Evolutionary conservation across 257 asterid genomes (phyloP), one percentile per base, ranked within the genome.

Genomic region (Buddleja alternifolia): DNA sequence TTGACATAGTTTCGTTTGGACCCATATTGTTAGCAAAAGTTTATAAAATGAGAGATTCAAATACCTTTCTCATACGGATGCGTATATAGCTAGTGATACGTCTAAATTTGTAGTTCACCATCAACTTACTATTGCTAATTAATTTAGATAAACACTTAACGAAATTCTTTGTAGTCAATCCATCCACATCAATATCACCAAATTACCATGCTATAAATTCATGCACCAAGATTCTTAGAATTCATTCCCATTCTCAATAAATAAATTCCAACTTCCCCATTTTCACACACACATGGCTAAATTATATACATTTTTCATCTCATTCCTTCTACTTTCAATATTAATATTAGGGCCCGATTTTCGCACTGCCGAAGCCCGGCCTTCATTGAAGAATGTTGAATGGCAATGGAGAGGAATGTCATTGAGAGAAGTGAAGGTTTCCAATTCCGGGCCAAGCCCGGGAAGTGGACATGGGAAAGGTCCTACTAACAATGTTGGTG

Each of bases 201-300:
- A 34, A 46, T 56, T 48, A 15, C 24, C 9, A 37, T 32, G 32
- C 80, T 79, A 75, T 79, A 79, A 79, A 79, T 78, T 66, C 65
- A 60, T 41, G 73, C 69, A 63, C 71, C 69, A 47, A 42, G 2
- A 6, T 44, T 53, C 32, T 25, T 65, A 67, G 72, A 61, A n/a
- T 11, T 6, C 24, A n/a, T 15, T 5, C 24, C 50, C 53, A 66
- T 11, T 58, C 73, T 53, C 57, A 67, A 74, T 4, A 2, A n/a
- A 62, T 10, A 57, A 37, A 32, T 29, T 11, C 57, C 5, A 37
- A 56, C 63, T 46, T 39, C 14, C n/a, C 1, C 0, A 3, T 59
- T 8, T 15, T 2, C 4, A 1, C 25, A 42, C 29, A 37, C 5
- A 25, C 29, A 78, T 73, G 73, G 78, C 80, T 66, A 66, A 66